Conservation (phyloP, 306 rosid genomes). For the Quercus cerris region DNA sequence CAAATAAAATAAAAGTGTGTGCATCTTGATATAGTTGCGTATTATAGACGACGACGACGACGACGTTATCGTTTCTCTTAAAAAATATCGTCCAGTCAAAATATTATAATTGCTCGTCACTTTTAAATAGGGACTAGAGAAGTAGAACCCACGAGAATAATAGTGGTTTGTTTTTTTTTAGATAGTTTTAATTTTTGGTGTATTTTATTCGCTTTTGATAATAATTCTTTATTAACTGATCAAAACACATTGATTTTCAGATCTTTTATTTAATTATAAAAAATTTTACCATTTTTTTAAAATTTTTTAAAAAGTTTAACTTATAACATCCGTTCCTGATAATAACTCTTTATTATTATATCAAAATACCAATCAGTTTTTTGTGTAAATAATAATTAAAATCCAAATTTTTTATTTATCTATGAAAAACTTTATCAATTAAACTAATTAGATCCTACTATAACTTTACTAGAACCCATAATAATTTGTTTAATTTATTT, state of each 20-base stretch:
- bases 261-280: too few species aligned
- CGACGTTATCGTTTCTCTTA: conserved; percentile 10
- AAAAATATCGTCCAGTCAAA: too few species aligned
- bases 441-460: rapidly evolving
- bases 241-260: rapidly evolving
- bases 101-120: not conserved
- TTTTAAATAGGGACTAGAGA: conserved; percentile 24
- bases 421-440: rapidly evolving
- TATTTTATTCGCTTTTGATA: rapidly evolving
- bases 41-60: conserved; percentile 29
- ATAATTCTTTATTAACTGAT: rapidly evolving
- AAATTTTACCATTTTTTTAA: too few species aligned
- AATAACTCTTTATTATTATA: rapidly evolving
- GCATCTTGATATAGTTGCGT: not conserved
- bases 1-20: too few species aligned
- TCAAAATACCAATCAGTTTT: rapidly evolving
- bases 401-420: rapidly evolving
- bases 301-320: too few species aligned
- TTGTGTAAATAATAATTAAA: rapidly evolving
- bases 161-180: too few species aligned
- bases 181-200: rapidly evolving
- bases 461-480: too few species aligned
- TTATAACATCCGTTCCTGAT: rapidly evolving
- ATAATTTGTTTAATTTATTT: too few species aligned
- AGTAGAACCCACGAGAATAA: not conserved